Evolutionary conservation across 805 yeast species (phyloP).

Genomic region (Saccharomycopsis malanga): DNA sequence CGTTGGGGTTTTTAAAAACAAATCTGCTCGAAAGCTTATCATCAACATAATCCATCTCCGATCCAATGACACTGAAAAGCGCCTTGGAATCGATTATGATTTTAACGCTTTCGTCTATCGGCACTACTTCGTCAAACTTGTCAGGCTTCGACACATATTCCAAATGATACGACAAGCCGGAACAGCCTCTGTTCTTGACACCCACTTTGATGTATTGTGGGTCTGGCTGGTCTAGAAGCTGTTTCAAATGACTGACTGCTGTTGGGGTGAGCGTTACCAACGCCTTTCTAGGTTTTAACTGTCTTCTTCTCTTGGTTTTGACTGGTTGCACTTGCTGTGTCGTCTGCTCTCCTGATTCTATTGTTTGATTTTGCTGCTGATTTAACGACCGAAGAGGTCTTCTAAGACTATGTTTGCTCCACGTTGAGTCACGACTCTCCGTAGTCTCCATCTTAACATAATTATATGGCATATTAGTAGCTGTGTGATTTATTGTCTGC

Average conservation of each 20-base stretch:
- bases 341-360: background rate
- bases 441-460: constrained; percentile 5
- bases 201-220: constrained; percentile 90
- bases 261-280: constrained; percentile 71
- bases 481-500: constrained; percentile 17
- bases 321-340: background rate
- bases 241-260: constrained; percentile 67
- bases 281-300: constrained; percentile 81
- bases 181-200: constrained; percentile 94
- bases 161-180: constrained; percentile 85
- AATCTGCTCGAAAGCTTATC: constrained; percentile 85
- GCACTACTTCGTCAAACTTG: constrained; percentile 88
- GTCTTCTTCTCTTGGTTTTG: constrained; percentile 40
- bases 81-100: constrained; percentile 95
- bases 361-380: background rate
- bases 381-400: background rate
- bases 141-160: constrained; percentile 88
- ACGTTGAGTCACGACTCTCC: background rate
- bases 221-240: constrained; percentile 66
- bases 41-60: constrained; percentile 98
- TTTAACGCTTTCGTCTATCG: constrained; percentile 80
- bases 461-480: background rate
- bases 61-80: constrained; percentile 87
- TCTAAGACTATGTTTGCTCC: constrained; percentile 17
- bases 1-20: constrained; percentile 90